These are phyloP conservation scores for Colletotrichum sp. DNA, from an alignment of 2,329 filamentous ascomycete species.

Conservation along the genomic window DNA sequence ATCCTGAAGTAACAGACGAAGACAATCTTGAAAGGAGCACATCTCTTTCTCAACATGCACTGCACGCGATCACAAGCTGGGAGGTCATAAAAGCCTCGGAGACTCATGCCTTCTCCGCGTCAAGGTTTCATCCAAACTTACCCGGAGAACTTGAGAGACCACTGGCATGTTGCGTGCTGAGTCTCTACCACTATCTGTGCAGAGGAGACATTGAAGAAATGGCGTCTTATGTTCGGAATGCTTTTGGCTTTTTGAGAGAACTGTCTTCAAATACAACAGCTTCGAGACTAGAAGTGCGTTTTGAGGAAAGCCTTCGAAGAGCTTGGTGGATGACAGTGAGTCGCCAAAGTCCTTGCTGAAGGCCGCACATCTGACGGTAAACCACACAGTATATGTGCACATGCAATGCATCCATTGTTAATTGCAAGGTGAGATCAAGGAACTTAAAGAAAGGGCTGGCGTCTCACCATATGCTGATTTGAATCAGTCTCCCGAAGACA, in stretches of 20 bases:
- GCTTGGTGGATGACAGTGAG: neutral
- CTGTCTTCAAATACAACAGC: neutral
- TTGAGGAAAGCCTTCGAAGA: neutral
- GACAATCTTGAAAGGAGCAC: too few species aligned
- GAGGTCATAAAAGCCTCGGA: neutral
- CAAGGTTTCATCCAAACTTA: neutral
- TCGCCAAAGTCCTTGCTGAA: neutral
- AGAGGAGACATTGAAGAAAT: neutral
- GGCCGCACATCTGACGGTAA: neutral
- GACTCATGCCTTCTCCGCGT: too few species aligned
- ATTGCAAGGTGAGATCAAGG: neutral
- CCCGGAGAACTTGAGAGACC: neutral
- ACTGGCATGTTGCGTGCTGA: neutral
- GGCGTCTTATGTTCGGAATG: neutral
- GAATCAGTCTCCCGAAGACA: neutral
- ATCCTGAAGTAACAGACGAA: neutral
- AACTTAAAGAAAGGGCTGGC: fast-evolving
- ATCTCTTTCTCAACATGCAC: neutral
- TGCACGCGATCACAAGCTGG: neutral
- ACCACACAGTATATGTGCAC: neutral
- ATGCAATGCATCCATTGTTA: neutral
- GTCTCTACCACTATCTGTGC: neutral
- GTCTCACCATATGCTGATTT: neutral
- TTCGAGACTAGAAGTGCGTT: neutral
- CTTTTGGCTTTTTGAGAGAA: neutral